Percentiles rank a stretch among this genome's conserved stretches.
Conservation (phyloP, 805 yeast genomes). For the Groenewaldozyma salmanticensis region DNA sequence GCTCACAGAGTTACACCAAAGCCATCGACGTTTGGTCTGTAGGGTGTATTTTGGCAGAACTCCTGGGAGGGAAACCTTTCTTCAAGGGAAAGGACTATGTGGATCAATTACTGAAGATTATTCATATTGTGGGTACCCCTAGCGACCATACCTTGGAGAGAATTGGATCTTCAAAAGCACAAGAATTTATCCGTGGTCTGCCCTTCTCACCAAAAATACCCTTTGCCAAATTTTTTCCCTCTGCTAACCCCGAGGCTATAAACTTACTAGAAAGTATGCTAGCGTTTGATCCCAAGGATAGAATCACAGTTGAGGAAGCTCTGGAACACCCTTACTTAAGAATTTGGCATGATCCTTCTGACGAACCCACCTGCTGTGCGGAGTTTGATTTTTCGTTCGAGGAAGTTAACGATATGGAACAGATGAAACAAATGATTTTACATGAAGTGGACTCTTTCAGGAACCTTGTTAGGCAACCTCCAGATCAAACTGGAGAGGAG, state of each 20-base stretch:
- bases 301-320: conserved; percentile 86
- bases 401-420: conserved; percentile 65
- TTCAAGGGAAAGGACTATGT: conserved; percentile 95
- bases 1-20: conserved; percentile 85
- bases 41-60: conserved; percentile 90
- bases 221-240: conserved; percentile 48
- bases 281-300: conserved; percentile 73
- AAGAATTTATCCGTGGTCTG: conserved; percentile 74
- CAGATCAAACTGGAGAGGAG: conserved; percentile 30
- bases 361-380: conserved; percentile 66
- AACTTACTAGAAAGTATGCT: conserved; percentile 72
- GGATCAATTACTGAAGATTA: conserved; percentile 76
- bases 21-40: conserved; percentile 97
- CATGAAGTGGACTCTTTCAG: conserved; percentile 74
- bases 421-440: conserved; percentile 66
- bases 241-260: conserved; percentile 79
- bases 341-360: conserved; percentile 88
- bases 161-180: conserved; percentile 76
- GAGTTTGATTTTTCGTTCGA: conserved; percentile 87
- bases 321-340: conserved; percentile 78
- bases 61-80: conserved; percentile 74
- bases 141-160: conserved; percentile 57
- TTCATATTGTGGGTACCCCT: conserved; percentile 85
- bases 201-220: conserved; percentile 62
- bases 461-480: conserved; percentile 69